These are phyloP conservation scores for Coprinellus micaceus DNA, from an alignment of 768 basidiomycete species.

Conservation along the genomic window DNA sequence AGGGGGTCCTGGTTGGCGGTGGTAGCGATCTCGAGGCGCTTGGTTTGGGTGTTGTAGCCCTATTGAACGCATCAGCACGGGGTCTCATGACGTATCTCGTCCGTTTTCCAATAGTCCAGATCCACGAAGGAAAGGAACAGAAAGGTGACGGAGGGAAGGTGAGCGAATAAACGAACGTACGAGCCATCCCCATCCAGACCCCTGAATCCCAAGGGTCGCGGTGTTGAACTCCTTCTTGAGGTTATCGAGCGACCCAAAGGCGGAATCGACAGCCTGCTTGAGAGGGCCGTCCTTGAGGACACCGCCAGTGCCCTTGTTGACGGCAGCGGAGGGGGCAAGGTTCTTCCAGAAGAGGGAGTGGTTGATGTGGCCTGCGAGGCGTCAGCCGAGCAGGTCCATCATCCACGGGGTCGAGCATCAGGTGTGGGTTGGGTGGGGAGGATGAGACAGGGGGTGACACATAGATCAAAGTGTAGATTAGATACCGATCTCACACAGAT, in stretches of 20 bases:
- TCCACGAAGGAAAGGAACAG: conserved; percentile 19
- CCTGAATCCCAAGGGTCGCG: conserved; percentile 82
- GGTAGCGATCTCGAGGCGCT: conserved; percentile 81
- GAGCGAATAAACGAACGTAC: conserved; percentile 43
- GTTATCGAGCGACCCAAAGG: conserved; percentile 68
- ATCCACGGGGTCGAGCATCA: too few species aligned
- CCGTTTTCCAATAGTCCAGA: conserved; percentile 24
- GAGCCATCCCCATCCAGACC: conserved; percentile 96
- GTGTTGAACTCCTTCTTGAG: conserved; percentile 83
- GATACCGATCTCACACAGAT: background rate
- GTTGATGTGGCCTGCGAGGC: conserved; percentile 25
- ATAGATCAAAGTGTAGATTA: background rate
- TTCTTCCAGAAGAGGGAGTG: conserved; percentile 97
- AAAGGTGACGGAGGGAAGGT: background rate
- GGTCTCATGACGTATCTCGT: too few species aligned
- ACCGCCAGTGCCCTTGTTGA: conserved; percentile 59
- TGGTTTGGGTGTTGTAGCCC: conserved; percentile 62
- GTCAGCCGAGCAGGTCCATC: too few species aligned
- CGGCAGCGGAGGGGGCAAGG: conserved; percentile 60
- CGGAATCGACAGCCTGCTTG: conserved; percentile 55
- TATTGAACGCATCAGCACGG: too few species aligned
- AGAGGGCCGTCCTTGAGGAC: conserved; percentile 58
- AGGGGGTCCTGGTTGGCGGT: conserved; percentile 76
- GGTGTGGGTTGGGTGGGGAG: too few species aligned
- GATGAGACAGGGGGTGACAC: background rate